These are phyloP conservation scores for Backusella liffmaniae DNA, from an alignment of 192 early-diverging fungal genomes.

Conservation along the genomic window DNA sequence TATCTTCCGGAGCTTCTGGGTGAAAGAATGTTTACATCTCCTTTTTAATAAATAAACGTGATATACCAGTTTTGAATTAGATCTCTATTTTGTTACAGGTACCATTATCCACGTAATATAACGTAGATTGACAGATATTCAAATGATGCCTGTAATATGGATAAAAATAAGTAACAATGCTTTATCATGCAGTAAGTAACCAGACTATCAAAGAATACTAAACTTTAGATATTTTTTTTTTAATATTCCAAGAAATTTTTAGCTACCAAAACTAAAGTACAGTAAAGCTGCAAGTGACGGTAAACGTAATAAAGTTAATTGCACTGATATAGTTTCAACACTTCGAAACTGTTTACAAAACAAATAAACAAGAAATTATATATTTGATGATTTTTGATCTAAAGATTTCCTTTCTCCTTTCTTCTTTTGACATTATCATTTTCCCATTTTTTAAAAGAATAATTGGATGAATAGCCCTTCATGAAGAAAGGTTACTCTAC, in stretches of 20 bases:
- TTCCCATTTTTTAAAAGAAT: background rate
- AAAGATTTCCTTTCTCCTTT: background rate
- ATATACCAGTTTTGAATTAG: background rate
- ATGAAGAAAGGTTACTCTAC: background rate
- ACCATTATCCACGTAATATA: background rate
- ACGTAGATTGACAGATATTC: background rate
- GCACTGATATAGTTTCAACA: constrained; percentile 1
- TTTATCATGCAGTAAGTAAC: background rate
- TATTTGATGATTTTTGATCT: background rate
- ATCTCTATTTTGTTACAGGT: background rate
- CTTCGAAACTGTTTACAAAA: background rate
- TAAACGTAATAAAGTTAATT: background rate
- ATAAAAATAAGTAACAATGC: background rate
- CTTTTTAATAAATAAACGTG: constrained; percentile 7
- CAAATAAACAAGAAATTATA: background rate
- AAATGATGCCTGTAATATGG: background rate
- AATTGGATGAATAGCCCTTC: background rate
- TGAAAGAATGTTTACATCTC: background rate
- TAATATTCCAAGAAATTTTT: background rate
- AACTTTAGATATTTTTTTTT: background rate
- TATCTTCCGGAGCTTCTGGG: background rate
- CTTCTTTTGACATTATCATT: background rate
- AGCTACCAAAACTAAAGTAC: background rate
- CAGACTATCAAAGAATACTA: background rate
- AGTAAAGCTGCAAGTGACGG: constrained; percentile 2